Conservation (phyloP, 805 yeast genomes). For the Candida ipomoeae region DNA sequence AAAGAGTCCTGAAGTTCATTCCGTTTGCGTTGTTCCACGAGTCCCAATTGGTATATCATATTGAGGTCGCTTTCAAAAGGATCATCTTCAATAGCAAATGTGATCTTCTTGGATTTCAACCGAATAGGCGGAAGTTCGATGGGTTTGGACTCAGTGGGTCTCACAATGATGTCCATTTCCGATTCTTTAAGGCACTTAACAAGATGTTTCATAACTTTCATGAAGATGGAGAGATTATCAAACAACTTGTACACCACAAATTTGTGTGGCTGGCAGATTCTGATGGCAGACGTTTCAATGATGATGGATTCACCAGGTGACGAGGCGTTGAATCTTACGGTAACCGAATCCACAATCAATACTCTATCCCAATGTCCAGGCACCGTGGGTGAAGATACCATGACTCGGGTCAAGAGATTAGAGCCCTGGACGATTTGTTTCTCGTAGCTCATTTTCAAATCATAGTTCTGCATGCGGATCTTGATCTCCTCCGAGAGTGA, state of each 20-base stretch:
- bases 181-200: conserved; percentile 21
- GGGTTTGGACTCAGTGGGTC: conserved; percentile 30
- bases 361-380: conserved; percentile 15
- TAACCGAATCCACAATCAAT: conserved; percentile 12
- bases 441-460: neutral
- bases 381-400: conserved; percentile 10
- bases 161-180: conserved; percentile 19
- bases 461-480: conserved; percentile 16
- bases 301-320: conserved; percentile 1
- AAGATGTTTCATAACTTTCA: conserved; percentile 34
- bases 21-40: conserved; percentile 37
- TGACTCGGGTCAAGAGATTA: conserved; percentile 9
- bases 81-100: conserved; percentile 41
- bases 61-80: conserved; percentile 39
- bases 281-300: conserved; percentile 22
- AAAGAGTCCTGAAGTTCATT: conserved; percentile 27
- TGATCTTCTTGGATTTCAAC: conserved; percentile 23
- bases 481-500: conserved; percentile 15
- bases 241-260: conserved; percentile 36
- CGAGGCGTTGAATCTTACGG: conserved; percentile 6
- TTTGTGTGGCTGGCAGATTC: conserved; percentile 36
- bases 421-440: neutral
- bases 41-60: conserved; percentile 41
- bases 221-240: conserved; percentile 33
- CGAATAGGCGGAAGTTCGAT: conserved; percentile 26